phyloP scores from a whole-genome alignment of 2,329 filamentous ascomycete species.

The Penicillium sp. region DNA sequence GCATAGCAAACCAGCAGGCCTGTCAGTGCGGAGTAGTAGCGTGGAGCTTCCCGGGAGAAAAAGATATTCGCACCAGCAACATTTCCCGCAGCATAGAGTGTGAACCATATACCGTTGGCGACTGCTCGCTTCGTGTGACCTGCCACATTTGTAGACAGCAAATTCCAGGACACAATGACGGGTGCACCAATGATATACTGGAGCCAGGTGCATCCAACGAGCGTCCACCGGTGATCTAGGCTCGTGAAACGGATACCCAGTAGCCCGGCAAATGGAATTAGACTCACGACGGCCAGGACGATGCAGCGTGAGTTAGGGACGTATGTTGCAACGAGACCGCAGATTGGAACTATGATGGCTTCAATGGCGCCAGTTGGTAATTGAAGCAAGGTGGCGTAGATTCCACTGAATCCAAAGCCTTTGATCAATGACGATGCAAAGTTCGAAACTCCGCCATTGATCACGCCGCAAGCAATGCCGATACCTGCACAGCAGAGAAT shows the following conservation, averaged over 20 bases:
- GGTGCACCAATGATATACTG: slow-evolving; percentile 54
- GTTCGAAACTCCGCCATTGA: slow-evolving; percentile 54
- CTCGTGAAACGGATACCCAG: slow-evolving; percentile 53
- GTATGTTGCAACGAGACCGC: slow-evolving; percentile 48
- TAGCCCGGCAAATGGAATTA: slow-evolving; percentile 48
- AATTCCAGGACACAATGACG: slow-evolving; percentile 55
- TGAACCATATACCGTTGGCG: slow-evolving; percentile 54
- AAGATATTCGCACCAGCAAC: slow-evolving; percentile 53
- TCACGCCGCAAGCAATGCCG: slow-evolving; percentile 48
- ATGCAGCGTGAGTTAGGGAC: slow-evolving; percentile 44
- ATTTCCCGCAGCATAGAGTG: slow-evolving; percentile 51
- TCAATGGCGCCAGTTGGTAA: slow-evolving; percentile 39
- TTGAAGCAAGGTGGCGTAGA: slow-evolving; percentile 37
- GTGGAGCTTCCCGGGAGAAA: slow-evolving; percentile 46
- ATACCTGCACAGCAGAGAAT: slow-evolving; percentile 43
- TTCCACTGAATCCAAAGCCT: slow-evolving; percentile 41
- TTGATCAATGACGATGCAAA: slow-evolving; percentile 51
- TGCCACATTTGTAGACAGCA: slow-evolving; percentile 50
- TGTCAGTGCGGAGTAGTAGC: slow-evolving; percentile 49
- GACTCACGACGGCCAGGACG: slow-evolving; percentile 31
- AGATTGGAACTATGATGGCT: slow-evolving; percentile 30
- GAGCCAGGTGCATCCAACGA: slow-evolving; percentile 57
- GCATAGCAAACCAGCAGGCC: slow-evolving; percentile 49
- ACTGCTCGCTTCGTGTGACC: slow-evolving; percentile 56
- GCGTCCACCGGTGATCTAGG: slow-evolving; percentile 49